Percentiles rank a stretch among this genome's conserved stretches.
phyloP scores from a whole-genome alignment of 495 filamentous ascomycete species.

The Pyrenopolyporus hunteri region DNA sequence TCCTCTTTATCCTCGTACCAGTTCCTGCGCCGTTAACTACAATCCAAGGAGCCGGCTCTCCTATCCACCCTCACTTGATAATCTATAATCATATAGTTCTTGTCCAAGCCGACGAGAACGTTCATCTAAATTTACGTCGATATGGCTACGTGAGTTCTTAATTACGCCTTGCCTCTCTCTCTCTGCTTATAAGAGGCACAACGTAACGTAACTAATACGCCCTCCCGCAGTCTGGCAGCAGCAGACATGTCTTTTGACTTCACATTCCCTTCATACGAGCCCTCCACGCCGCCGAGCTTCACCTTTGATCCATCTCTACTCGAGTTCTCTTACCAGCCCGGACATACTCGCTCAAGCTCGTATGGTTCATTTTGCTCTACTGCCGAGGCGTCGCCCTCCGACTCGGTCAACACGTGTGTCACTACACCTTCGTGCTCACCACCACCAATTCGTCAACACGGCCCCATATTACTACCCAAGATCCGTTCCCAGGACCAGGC shows the following conservation, averaged over 20 bases:
- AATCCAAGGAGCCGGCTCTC: constrained; percentile 38
- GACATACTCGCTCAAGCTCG: constrained; percentile 59
- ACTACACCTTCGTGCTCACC: constrained; percentile 70
- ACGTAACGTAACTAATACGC: constrained; percentile 38
- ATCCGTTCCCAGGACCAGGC: constrained; percentile 85
- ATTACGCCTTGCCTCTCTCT: too few relatives aligned
- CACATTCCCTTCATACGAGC: constrained; percentile 55
- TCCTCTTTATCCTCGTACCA: constrained; percentile 27
- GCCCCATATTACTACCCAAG: constrained; percentile 83
- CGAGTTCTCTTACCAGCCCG: constrained; percentile 53
- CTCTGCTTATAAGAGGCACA: background rate
- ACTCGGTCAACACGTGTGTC: constrained; percentile 66
- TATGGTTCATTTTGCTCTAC: constrained; percentile 62
- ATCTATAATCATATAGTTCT: constrained; percentile 47
- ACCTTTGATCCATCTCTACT: constrained; percentile 61
- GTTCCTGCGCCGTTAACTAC: constrained; percentile 11
- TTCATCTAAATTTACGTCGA: constrained; percentile 42
- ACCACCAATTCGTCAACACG: constrained; percentile 79
- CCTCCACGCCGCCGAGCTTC: constrained; percentile 57
- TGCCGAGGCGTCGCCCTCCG: constrained; percentile 78
- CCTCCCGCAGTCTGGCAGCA: constrained; percentile 53
- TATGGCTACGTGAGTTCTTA: constrained; percentile 59
- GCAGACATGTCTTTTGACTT: constrained; percentile 61
- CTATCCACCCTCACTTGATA: constrained; percentile 38
- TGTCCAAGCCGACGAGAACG: constrained; percentile 45